A percentile compares a stretch with the other conserved stretches of the same genome.
Conservation (phyloP, 176 grass and related monocot genomes). For the Cocos nucifera region DNA sequence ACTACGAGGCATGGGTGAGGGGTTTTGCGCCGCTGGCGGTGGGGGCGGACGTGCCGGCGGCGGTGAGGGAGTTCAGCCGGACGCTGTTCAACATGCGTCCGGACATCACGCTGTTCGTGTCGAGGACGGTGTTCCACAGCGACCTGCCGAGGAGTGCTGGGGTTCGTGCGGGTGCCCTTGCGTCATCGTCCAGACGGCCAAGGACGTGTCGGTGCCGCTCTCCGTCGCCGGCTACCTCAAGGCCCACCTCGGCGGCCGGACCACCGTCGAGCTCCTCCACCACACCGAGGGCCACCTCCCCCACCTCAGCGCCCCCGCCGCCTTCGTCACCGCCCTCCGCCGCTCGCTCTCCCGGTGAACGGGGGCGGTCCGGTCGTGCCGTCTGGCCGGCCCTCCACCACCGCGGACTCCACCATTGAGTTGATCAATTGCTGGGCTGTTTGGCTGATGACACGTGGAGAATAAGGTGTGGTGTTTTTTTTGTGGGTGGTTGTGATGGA, state of each 20-base stretch:
- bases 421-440: not conserved
- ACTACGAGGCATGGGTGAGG: slow-evolving; percentile 85
- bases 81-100: slow-evolving; percentile 99
- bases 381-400: no score
- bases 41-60: slow-evolving; percentile 77
- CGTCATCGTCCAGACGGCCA: slow-evolving; percentile 80
- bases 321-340: slow-evolving; percentile 69
- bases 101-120: slow-evolving; percentile 83
- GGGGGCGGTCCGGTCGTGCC: not conserved
- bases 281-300: slow-evolving; percentile 83
- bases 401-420: not conserved
- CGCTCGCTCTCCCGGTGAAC: slow-evolving; percentile 46
- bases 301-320: slow-evolving; percentile 76
- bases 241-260: slow-evolving; percentile 63
- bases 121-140: slow-evolving; percentile 78
- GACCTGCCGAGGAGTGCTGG: slow-evolving; percentile 75
- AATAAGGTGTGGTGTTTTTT: slow-evolving; percentile 20
- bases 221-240: slow-evolving; percentile 66
- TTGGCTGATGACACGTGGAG: slow-evolving; percentile 21
- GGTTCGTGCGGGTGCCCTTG: slow-evolving; percentile 56
- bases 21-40: slow-evolving; percentile 89
- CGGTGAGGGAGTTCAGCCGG: slow-evolving; percentile 93
- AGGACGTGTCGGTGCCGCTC: slow-evolving; percentile 76
- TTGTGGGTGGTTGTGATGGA: not conserved
- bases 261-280: slow-evolving; percentile 51